A percentile compares a stretch with the other conserved stretches of the same genome.
These are phyloP conservation scores for Diplodia intermedia DNA, from an alignment of 2,329 filamentous ascomycete genomes.

Conservation along the genomic window DNA sequence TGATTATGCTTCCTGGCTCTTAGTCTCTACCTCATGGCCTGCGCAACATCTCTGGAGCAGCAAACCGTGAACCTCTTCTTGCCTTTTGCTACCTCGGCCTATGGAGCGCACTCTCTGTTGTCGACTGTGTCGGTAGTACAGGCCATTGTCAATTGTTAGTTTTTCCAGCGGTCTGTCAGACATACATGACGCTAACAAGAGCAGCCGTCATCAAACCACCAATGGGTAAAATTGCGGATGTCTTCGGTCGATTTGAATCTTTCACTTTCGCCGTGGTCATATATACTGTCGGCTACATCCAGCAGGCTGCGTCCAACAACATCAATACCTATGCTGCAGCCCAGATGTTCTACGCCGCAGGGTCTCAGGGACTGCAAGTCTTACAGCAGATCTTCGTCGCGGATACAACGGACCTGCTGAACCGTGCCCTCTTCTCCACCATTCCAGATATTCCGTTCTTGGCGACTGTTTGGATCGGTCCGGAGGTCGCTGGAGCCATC, in stretches of 20 bases:
- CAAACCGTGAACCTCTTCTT: slow-evolving; percentile 68
- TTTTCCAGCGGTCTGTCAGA: background rate
- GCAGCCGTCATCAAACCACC: slow-evolving; percentile 65
- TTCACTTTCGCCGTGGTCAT: slow-evolving; percentile 62
- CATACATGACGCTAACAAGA: background rate
- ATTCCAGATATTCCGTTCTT: slow-evolving; percentile 67
- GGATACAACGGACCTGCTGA: slow-evolving; percentile 66
- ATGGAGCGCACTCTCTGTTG: slow-evolving; percentile 68
- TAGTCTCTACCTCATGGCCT: slow-evolving; percentile 64
- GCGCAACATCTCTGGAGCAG: slow-evolving; percentile 70
- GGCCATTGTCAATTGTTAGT: slow-evolving; percentile 65
- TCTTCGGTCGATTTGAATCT: slow-evolving; percentile 67
- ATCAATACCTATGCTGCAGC: slow-evolving; percentile 61
- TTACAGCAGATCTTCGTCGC: slow-evolving; percentile 70
- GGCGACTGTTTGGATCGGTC: slow-evolving; percentile 67
- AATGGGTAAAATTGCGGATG: slow-evolving; percentile 67
- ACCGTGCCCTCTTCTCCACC: slow-evolving; percentile 66
- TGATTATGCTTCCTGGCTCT: slow-evolving; percentile 36
- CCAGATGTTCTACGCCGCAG: slow-evolving; percentile 68
- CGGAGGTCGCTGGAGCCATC: slow-evolving; percentile 58
- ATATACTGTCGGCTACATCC: slow-evolving; percentile 64
- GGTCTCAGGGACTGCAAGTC: slow-evolving; percentile 65
- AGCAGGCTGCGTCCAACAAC: slow-evolving; percentile 62
- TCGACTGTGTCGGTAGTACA: slow-evolving; percentile 70
- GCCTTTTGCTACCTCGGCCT: slow-evolving; percentile 71